Evolutionary conservation across 176 grass and related monocot species (phyloP), one percentile per base, ranked within the genome.

Genomic region (Neostapfia colusana): DNA sequence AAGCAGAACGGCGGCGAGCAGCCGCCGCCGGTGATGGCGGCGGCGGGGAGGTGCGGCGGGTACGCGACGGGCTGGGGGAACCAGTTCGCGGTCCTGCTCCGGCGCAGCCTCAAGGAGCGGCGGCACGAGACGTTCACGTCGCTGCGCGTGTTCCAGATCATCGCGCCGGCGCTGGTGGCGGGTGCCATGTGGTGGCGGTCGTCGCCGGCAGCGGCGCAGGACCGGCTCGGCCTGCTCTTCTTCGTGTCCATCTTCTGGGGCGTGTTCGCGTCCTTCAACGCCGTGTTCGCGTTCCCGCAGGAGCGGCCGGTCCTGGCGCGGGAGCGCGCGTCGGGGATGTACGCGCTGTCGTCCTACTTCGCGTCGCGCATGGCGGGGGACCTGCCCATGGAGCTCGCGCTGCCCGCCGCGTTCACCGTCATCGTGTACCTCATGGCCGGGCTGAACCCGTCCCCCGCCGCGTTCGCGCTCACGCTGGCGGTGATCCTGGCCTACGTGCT

Each of bases 211-310:
- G 82, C 73, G 37, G 83, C 92, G 37, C 70, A 79, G 35, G 96
- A 99, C 82, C 85, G 96, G 4, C 83, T 99, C 16, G 96, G 96
- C 9, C 92, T 99, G 8, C 92, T 99, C 85, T 99, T 99, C 82
- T 99, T 99, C 92, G 73, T 99, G 48, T 87, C 92, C 87, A 99
- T 99, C 83, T 99, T 99, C 83, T 99, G 96, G 96, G 96, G 96
- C 5, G 96, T 99, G 42, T 99, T 95, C 82, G 85, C 96, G 27
- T 95, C 92, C 68, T 99, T 99, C 89, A 99, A 99, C 79, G 77
- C 89, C 23, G 96, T 99, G 0, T 99, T 99, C 83, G 87, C 96
- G 0, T 99, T 99, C 89, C 92, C 96, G 17, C 88, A 89, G 51
- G 92, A 99, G 37, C 74, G 89, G 0, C 92, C 92, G 0, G 83